These are phyloP conservation scores for Plantago elongata DNA, from an alignment of 257 asterid genomes.

Conservation along the genomic window DNA sequence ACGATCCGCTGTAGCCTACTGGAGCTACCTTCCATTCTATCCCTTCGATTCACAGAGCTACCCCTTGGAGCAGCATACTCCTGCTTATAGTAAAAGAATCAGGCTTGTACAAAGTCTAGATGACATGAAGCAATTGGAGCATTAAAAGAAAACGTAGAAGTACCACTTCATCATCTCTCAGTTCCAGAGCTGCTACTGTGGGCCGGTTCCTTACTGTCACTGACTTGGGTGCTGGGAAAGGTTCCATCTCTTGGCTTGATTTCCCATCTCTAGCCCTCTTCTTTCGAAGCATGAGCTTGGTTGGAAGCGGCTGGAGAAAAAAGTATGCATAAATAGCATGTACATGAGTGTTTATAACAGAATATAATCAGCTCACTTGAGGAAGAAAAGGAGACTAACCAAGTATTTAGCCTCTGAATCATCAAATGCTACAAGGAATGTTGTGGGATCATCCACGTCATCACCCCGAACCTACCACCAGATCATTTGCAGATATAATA, in stretches of 20 bases:
- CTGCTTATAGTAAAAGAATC: not conserved
- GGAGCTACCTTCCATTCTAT: slow-evolving; percentile 6
- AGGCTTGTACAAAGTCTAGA: not conserved
- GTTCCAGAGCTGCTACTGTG: not conserved
- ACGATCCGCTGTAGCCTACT: slow-evolving; percentile 2
- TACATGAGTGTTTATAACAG: too few relatives aligned
- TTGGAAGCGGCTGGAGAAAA: slow-evolving; percentile 6
- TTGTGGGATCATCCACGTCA: slow-evolving; percentile 73
- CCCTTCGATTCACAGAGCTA: not conserved
- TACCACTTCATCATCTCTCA: slow-evolving; percentile 5
- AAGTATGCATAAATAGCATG: not conserved
- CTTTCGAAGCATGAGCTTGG: slow-evolving; percentile 7
- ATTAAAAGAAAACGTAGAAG: not conserved
- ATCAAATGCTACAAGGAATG: slow-evolving; percentile 68
- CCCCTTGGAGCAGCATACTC: not conserved
- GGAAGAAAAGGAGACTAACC: slow-evolving; percentile 27
- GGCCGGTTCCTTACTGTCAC: slow-evolving; percentile 1
- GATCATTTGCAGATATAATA: slow-evolving; percentile 19
- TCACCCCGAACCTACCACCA: slow-evolving; percentile 70
- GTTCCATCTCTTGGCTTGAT: slow-evolving; percentile 2
- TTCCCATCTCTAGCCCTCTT: slow-evolving; percentile 12
- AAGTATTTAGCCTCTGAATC: slow-evolving; percentile 42
- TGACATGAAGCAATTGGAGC: not conserved
- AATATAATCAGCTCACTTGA: not conserved
- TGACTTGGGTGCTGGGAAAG: slow-evolving; percentile 4